Evolutionary conservation across 2,329 filamentous ascomycete species (phyloP).

Genomic region (Ilyonectria robusta): DNA sequence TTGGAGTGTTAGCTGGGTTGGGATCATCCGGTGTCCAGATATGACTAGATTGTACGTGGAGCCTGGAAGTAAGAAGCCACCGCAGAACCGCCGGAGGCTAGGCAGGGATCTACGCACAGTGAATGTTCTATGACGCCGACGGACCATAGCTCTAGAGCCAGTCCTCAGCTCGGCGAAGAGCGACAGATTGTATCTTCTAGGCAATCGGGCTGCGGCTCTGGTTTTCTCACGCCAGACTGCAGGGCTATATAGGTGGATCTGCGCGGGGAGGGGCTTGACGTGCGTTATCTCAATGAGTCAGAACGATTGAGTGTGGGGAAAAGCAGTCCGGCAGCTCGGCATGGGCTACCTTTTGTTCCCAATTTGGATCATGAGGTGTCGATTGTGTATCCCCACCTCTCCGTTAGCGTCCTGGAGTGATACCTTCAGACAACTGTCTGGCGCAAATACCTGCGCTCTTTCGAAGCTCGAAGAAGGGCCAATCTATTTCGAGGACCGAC

Average conservation of each 20-base stretch:
- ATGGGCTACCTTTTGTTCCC: background rate
- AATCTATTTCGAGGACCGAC: no score
- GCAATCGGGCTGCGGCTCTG: background rate
- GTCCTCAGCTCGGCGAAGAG: background rate
- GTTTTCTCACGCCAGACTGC: background rate
- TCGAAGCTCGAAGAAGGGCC: background rate
- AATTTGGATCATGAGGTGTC: background rate
- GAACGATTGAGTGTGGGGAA: background rate
- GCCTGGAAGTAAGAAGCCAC: background rate
- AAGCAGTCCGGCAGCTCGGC: background rate
- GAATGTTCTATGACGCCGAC: background rate
- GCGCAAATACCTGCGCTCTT: background rate
- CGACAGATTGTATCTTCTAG: background rate
- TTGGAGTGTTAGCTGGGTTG: background rate
- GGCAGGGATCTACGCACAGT: background rate
- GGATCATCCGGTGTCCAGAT: background rate
- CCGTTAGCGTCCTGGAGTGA: background rate
- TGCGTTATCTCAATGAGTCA: background rate
- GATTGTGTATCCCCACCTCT: background rate
- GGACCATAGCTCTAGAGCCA: background rate
- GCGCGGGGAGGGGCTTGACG: background rate
- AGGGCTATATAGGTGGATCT: conserved; percentile 2
- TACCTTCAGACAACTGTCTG: background rate
- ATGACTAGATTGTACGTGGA: background rate
- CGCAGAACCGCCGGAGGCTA: no score